Evolutionary conservation across 331 rosid species (phyloP).

Genomic region (Acacia concinna): DNA sequence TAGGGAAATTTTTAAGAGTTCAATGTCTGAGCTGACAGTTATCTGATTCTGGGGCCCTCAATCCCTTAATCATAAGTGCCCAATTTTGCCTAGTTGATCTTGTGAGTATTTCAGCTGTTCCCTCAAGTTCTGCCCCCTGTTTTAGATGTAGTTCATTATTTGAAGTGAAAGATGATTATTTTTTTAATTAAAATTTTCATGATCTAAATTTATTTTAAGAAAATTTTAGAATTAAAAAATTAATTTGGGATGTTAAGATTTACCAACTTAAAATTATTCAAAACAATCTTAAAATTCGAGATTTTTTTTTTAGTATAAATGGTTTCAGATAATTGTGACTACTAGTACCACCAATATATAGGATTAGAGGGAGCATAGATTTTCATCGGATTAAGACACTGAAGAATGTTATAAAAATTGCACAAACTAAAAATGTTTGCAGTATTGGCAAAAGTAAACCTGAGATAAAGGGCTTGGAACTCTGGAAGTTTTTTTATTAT

Average conservation of each 20-base stretch:
- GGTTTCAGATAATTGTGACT: not conserved
- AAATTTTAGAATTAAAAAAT: not conserved
- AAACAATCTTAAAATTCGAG: not conserved
- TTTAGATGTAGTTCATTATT: too few species aligned
- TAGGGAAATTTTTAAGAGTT: not conserved
- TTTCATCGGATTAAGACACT: not conserved
- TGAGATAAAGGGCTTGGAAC: not conserved
- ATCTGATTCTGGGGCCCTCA: not conserved
- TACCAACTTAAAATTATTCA: not conserved
- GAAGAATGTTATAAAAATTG: not conserved
- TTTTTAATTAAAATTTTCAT: not conserved
- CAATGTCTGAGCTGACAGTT: slow-evolving; percentile 1
- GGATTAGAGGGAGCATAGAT: not conserved
- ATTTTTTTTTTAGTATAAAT: not conserved
- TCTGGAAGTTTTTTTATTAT: not conserved
- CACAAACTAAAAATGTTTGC: not conserved
- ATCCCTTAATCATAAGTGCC: slow-evolving; percentile 17
- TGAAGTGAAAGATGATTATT: not conserved
- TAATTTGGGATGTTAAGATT: not conserved
- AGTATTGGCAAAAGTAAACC: not conserved
- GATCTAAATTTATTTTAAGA: not conserved
- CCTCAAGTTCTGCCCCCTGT: not conserved
- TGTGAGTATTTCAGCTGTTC: slow-evolving; percentile 1
- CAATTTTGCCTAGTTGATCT: slow-evolving; percentile 5
- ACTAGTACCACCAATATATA: not conserved